These are phyloP conservation scores for Citrus unshiu DNA, from an alignment of 345 rosid genomes.

Conservation along the genomic window DNA sequence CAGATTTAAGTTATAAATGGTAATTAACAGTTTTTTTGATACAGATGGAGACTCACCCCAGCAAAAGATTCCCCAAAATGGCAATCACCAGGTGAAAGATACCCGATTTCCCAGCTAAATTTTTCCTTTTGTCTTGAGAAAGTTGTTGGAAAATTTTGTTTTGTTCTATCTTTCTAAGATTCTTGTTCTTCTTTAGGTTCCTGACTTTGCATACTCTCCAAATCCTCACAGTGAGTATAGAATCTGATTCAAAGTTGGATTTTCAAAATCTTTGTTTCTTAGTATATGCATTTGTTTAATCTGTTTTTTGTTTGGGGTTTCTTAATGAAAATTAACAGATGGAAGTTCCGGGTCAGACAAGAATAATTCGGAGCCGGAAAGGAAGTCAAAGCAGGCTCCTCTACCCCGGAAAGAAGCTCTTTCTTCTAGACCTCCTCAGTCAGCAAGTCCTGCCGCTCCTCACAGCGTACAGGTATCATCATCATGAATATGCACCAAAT, in stretches of 20 bases:
- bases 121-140: conserved; percentile 18
- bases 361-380: conserved; percentile 68
- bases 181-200: conserved; percentile 48
- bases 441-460: conserved; percentile 44
- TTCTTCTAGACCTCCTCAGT: conserved; percentile 41
- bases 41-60: conserved; percentile 90
- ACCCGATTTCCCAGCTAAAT: conserved; percentile 8
- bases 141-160: conserved; percentile 16
- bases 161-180: conserved; percentile 38
- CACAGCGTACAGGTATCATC: conserved; percentile 47
- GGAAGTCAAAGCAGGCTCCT: conserved; percentile 46
- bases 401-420: conserved; percentile 53
- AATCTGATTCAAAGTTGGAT: conserved; percentile 38
- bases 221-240: conserved; percentile 63
- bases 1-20: conserved; percentile 10
- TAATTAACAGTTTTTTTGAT: conserved; percentile 23
- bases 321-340: conserved; percentile 33
- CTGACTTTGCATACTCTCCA: conserved; percentile 65
- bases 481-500: not conserved
- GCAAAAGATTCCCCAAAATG: conserved; percentile 63
- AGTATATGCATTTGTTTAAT: conserved; percentile 8
- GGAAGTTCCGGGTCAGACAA: conserved; percentile 74
- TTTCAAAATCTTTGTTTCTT: conserved; percentile 11
- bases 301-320: not conserved
- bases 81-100: conserved; percentile 71